Conservation (phyloP, 2,329 filamentous ascomycete species). For the Penicillium janthinellum region DNA sequence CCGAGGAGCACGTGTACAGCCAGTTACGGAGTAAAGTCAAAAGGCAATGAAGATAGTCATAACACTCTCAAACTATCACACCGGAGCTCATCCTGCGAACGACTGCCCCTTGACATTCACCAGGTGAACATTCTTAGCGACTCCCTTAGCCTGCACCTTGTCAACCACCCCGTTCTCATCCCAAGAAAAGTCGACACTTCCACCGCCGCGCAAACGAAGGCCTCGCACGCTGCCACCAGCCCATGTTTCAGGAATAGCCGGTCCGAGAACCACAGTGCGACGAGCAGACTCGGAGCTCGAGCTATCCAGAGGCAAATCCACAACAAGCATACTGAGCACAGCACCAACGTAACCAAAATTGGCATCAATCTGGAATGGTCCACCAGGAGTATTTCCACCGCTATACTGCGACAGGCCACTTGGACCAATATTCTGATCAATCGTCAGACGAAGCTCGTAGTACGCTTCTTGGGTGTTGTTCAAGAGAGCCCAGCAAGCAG, state of each 20-base stretch:
- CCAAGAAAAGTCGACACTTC: slow-evolving; percentile 15
- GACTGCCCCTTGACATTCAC: neutral
- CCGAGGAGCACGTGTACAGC: neutral
- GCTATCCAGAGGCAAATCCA: slow-evolving; percentile 1
- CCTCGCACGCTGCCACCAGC: slow-evolving; percentile 11
- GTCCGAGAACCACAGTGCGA: slow-evolving; percentile 12
- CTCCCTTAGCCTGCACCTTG: neutral
- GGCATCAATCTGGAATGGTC: slow-evolving; percentile 17
- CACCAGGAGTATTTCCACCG: neutral
- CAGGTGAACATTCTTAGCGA: slow-evolving; percentile 3
- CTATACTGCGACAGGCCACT: slow-evolving; percentile 15
- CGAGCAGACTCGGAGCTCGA: neutral
- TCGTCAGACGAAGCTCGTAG: slow-evolving; percentile 14
- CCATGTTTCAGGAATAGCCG: slow-evolving; percentile 13
- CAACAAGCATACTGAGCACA: slow-evolving; percentile 3
- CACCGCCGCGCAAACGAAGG: slow-evolving; percentile 12
- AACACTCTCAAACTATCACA: neutral
- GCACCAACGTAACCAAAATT: slow-evolving; percentile 18
- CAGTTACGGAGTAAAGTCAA: neutral
- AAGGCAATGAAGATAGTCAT: neutral
- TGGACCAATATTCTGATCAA: slow-evolving; percentile 13
- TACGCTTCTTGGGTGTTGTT: slow-evolving; percentile 53
- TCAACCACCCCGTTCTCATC: slow-evolving; percentile 11
- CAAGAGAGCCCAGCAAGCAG: slow-evolving; percentile 58
- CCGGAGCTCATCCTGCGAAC: neutral